A percentile compares a stretch with the other conserved stretches of the same genome.
Evolutionary conservation across 2,329 filamentous ascomycete species (phyloP).

Genomic region (Ophiocordyceps robertsii): DNA sequence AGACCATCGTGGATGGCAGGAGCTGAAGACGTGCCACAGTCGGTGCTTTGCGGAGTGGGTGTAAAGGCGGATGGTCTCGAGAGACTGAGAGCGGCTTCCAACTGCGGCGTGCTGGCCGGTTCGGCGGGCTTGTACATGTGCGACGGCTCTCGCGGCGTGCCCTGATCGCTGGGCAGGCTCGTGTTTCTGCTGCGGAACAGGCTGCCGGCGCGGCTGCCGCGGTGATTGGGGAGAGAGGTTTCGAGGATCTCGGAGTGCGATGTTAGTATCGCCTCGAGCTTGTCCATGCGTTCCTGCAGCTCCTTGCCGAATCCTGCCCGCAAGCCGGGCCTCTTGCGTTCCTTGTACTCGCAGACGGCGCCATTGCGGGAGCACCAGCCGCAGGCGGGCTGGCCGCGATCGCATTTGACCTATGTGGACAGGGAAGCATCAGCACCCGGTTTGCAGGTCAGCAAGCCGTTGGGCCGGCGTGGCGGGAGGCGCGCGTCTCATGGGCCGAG

Average conservation of each 20-base stretch:
- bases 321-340: conserved; percentile 53
- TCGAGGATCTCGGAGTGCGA: conserved; percentile 55
- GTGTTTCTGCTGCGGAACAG: conserved; percentile 35
- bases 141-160: conserved; percentile 36
- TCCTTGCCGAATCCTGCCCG: conserved; percentile 59
- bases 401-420: conserved; percentile 51
- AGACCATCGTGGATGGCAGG: conserved; percentile 36
- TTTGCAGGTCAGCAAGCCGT: not conserved
- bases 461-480: not conserved
- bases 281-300: conserved; percentile 58
- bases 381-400: conserved; percentile 60
- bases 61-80: conserved; percentile 43
- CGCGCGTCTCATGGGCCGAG: not conserved
- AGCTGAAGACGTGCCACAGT: conserved; percentile 34
- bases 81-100: conserved; percentile 45
- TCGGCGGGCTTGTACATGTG: conserved; percentile 37
- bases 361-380: conserved; percentile 55
- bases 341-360: conserved; percentile 52
- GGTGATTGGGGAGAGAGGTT: conserved; percentile 30
- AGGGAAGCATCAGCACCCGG: no score
- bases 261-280: conserved; percentile 52
- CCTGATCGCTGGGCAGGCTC: conserved; percentile 40
- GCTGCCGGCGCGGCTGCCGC: conserved; percentile 22
- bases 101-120: conserved; percentile 35
- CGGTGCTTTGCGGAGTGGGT: conserved; percentile 30